These are phyloP conservation scores for Strobilomyces dryophilus DNA, from an alignment of 768 basidiomycete species.

Conservation along the genomic window DNA sequence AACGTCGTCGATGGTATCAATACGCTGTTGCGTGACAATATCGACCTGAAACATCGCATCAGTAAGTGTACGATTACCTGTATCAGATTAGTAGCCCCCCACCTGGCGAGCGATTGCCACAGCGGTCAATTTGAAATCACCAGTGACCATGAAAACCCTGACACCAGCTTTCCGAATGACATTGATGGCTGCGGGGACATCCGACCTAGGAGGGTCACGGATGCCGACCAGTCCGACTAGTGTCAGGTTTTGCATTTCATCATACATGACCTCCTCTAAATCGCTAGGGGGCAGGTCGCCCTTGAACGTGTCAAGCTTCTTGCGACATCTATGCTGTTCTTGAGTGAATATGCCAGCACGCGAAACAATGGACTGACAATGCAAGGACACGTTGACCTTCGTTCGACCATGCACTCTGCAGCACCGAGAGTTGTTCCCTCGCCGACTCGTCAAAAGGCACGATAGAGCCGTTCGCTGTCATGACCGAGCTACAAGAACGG, in stretches of 20 bases:
- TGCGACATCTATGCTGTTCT: constrained; percentile 23
- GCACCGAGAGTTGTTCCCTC: constrained; percentile 14
- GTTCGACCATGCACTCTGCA: constrained; percentile 42
- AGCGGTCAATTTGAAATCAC: constrained; percentile 53
- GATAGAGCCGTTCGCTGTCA: constrained; percentile 32
- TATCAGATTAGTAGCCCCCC: constrained; percentile 8
- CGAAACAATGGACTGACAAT: constrained; percentile 23
- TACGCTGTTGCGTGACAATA: constrained; percentile 36
- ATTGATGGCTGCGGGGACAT: constrained; percentile 44
- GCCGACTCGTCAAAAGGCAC: constrained; percentile 27
- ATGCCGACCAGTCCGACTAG: constrained; percentile 52
- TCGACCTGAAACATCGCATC: constrained; percentile 32
- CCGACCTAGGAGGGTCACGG: constrained; percentile 51
- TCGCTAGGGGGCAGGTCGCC: constrained; percentile 24
- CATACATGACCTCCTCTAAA: constrained; percentile 37
- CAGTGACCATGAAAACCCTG: constrained; percentile 54
- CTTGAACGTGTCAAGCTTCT: constrained; percentile 26
- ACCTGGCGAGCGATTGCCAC: constrained; percentile 47
- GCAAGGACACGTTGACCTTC: constrained; percentile 54
- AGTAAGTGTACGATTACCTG: not conserved
- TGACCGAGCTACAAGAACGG: constrained; percentile 33
- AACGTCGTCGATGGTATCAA: constrained; percentile 34
- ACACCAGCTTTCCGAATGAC: constrained; percentile 48
- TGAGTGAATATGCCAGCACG: not conserved
- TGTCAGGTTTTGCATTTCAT: constrained; percentile 36